These are phyloP conservation scores for Colletotrichum lentis DNA, from an alignment of 2,329 filamentous ascomycete genomes.

Conservation along the genomic window DNA sequence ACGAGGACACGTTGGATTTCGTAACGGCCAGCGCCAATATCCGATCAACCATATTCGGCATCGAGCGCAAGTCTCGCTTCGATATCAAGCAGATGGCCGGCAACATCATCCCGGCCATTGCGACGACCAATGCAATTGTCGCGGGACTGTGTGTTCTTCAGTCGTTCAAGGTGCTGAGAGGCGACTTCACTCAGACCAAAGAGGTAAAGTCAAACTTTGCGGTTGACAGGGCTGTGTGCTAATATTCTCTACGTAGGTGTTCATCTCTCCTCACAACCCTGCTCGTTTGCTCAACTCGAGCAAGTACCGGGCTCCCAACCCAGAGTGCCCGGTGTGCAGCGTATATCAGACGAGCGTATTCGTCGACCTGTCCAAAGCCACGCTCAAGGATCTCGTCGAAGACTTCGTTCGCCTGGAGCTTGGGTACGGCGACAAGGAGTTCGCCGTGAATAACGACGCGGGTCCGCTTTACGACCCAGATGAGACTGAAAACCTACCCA, in stretches of 20 bases:
- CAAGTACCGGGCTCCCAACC: slow-evolving; percentile 71
- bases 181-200: slow-evolving; percentile 74
- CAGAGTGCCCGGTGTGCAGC: slow-evolving; percentile 83
- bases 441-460: slow-evolving; percentile 77
- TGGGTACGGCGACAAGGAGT: slow-evolving; percentile 79
- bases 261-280: slow-evolving; percentile 74
- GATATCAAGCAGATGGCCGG: slow-evolving; percentile 99
- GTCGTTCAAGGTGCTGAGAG: slow-evolving; percentile 86
- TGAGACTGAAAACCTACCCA: slow-evolving; percentile 83
- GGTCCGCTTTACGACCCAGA: slow-evolving; percentile 90
- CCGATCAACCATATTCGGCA: slow-evolving; percentile 86
- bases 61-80: slow-evolving; percentile 88
- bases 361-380: slow-evolving; percentile 76
- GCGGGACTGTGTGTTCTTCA: slow-evolving; percentile 92
- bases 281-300: slow-evolving; percentile 68
- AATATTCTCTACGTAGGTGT: slow-evolving; percentile 62
- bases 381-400: slow-evolving; percentile 80
- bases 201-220: slow-evolving; percentile 62
- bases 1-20: slow-evolving; percentile 93
- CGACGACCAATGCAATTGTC: slow-evolving; percentile 96
- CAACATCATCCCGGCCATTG: slow-evolving; percentile 98
- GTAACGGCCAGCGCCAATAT: slow-evolving; percentile 91
- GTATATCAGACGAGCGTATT: slow-evolving; percentile 72
- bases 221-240: slow-evolving; percentile 14
- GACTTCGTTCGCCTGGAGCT: slow-evolving; percentile 74